Base-by-base conservation (phyloP, 805 yeast species). In the Suhomyces faveliae region DNA sequence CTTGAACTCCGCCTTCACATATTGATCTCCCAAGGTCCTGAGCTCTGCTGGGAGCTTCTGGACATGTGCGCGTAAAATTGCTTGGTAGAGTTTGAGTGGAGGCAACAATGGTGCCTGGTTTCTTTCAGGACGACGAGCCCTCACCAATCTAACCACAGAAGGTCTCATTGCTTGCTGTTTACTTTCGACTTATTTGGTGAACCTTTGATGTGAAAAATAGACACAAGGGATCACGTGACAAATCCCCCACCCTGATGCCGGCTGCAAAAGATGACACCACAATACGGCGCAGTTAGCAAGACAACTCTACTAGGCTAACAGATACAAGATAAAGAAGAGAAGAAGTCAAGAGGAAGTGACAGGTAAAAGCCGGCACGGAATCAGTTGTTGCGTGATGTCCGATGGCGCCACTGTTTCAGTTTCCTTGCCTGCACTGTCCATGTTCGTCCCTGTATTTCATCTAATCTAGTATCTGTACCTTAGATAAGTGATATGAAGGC, bases 1-100 rank as follows among this genome's bases (percentile, higher is more conserved):
- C 58, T 83, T 82, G 73, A 94, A 94, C 69, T 94, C 99, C 29
- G 84, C 80, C 62, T 83, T 87, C 44, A 92, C 96, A 63, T 94
- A 94, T 55, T 81, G 77, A 66, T 94, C 97, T 3, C 99, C 99
- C 19, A 94, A 74, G 45, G 82, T 77, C 49, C 96, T 76, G 51
- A 86, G 85, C 42, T 82, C 81, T 3, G 70, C 65, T 0, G 91
- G 89, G n/a, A 94, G 74, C 64, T 73, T 54, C 72, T 68, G 67
- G 21, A 53, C 51, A 51, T 94, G 97, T 0, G 96, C 91, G 46
- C 97, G 74, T 47, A 94, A 73, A 35, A 94, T 83, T n/a, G 85
- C 78, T 46, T 89, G 75, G 68, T 88, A 94, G 27, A 94, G 77
- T 33, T 76, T 75, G 20, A 91, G 66, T 1, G 99, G 99, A 5